Evolutionary conservation across 345 rosid species (phyloP).

Genomic region (Bruguiera sexangula): DNA sequence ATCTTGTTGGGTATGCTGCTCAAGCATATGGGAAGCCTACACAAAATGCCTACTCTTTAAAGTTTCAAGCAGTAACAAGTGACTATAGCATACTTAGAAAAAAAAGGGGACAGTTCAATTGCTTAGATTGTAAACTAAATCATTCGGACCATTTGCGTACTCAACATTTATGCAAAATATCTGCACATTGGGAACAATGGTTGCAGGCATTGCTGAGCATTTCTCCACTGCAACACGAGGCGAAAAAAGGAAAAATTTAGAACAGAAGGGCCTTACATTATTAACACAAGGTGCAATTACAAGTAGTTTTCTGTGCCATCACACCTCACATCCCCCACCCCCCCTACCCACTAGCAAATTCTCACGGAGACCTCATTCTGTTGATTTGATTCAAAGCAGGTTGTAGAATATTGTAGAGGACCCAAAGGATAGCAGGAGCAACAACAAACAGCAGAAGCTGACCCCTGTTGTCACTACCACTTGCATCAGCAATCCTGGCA

Average conservation of each 20-base stretch:
- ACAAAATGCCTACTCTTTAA: no score
- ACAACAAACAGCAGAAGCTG: slow-evolving; percentile 75
- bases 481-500: slow-evolving; percentile 41
- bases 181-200: background rate
- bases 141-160: no score
- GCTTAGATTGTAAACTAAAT: no score
- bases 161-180: background rate
- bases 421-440: slow-evolving; percentile 90
- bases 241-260: background rate
- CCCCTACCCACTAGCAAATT: background rate
- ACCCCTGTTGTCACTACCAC: slow-evolving; percentile 67
- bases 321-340: background rate
- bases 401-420: slow-evolving; percentile 82
- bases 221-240: background rate
- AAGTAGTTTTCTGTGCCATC: background rate
- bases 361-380: slow-evolving; percentile 65
- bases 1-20: background rate
- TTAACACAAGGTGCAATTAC: background rate
- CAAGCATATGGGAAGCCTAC: no score
- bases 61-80: background rate
- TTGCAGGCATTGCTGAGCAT: background rate
- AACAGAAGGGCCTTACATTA: background rate
- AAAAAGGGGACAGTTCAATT: no score
- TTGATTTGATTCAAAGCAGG: slow-evolving; percentile 96
- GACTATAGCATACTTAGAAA: background rate